Conservation (phyloP, 768 basidiomycete genomes). For the Scleroderma bovista region DNA sequence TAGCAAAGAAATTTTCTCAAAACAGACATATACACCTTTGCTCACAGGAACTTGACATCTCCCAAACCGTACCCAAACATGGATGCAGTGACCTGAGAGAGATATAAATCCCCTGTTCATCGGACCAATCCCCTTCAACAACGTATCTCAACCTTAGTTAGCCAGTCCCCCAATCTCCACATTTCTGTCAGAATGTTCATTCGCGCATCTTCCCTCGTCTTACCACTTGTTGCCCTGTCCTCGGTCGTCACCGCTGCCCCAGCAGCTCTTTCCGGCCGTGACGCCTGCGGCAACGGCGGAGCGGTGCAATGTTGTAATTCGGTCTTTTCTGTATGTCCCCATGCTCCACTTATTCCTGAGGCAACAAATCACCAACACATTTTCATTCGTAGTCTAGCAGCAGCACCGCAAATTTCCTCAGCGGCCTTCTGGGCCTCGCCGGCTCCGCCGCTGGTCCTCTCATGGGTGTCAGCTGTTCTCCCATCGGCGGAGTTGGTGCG, state of each 20-base stretch:
- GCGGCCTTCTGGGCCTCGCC: conserved; percentile 1
- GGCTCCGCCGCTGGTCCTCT: not conserved
- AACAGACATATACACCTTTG: no score
- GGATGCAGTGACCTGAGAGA: not conserved
- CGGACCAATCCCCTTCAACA: not conserved
- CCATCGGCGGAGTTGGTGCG: conserved; percentile 20
- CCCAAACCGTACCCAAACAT: no score
- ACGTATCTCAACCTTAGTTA: not conserved
- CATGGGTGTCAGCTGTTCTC: conserved; percentile 35
- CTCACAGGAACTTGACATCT: no score
- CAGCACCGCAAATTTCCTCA: not conserved
- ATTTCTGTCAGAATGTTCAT: not conserved
- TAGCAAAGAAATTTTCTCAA: no score
- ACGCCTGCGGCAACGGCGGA: conserved; percentile 23
- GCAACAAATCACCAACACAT: not conserved
- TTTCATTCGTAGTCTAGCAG: not conserved
- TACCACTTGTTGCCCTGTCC: not conserved
- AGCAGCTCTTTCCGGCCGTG: not conserved
- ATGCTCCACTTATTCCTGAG: not conserved
- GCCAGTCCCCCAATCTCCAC: not conserved
- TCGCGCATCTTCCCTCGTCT: not conserved
- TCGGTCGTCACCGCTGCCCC: not conserved
- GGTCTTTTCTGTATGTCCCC: not conserved
- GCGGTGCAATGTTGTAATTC: conserved; percentile 24
- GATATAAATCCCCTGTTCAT: not conserved